These are phyloP conservation scores for Erysiphe pulchra DNA, from an alignment of 2,329 filamentous ascomycete genomes.

Conservation along the genomic window DNA sequence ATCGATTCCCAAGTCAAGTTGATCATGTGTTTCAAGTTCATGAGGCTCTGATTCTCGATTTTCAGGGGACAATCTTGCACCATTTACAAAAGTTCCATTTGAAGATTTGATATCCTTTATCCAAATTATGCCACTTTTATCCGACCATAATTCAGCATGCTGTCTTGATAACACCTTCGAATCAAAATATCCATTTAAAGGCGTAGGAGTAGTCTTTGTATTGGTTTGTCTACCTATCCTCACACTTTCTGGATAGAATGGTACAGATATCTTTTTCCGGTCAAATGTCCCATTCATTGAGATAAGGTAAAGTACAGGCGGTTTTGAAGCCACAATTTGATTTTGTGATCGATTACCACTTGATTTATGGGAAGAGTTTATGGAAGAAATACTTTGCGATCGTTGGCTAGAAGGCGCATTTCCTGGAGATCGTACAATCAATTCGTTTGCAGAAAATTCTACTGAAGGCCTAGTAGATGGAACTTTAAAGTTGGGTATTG, in stretches of 20 bases:
- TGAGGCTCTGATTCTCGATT: conserved; percentile 93
- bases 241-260: conserved; percentile 81
- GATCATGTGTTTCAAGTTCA: conserved; percentile 73
- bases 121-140: conserved; percentile 66
- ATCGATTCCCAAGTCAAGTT: conserved; percentile 85
- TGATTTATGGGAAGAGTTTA: conserved; percentile 29
- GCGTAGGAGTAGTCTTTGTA: no score
- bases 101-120: conserved; percentile 96
- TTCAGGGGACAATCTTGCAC: conserved; percentile 66
- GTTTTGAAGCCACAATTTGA: conserved; percentile 21
- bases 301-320: conserved; percentile 60
- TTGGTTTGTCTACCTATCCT: no score
- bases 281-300: conserved; percentile 95
- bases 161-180: conserved; percentile 89
- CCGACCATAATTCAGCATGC: conserved; percentile 88
- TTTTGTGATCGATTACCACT: conserved; percentile 26
- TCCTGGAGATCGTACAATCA: conserved; percentile 31
- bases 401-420: conserved; percentile 30
- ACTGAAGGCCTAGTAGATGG: conserved; percentile 34
- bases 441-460: conserved; percentile 29
- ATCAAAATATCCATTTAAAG: no score
- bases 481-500: conserved; percentile 26
- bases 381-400: conserved; percentile 29
- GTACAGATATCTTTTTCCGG: conserved; percentile 83
- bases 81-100: conserved; percentile 96